Evolutionary conservation across 805 yeast species (phyloP).

Genomic region (Candida namnaoensis): DNA sequence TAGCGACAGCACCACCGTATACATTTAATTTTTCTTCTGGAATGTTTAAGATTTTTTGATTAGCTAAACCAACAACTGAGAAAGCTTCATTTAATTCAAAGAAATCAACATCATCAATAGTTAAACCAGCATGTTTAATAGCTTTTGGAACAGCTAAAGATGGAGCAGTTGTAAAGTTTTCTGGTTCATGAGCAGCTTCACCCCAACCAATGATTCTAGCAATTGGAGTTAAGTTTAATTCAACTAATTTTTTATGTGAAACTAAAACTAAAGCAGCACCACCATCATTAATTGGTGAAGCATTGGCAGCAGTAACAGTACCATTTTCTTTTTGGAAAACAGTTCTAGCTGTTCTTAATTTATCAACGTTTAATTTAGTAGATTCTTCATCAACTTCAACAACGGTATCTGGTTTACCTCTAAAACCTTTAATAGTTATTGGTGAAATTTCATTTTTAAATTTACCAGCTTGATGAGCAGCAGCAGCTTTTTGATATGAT

Average conservation of each 20-base stretch:
- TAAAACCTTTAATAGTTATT: slow-evolving; percentile 76
- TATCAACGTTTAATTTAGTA: slow-evolving; percentile 66
- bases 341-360: slow-evolving; percentile 78
- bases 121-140: slow-evolving; percentile 71
- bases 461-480: slow-evolving; percentile 75
- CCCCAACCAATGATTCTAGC: slow-evolving; percentile 94
- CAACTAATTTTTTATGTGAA: slow-evolving; percentile 76
- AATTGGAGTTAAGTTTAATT: slow-evolving; percentile 79
- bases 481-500: slow-evolving; percentile 81
- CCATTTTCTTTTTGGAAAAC: slow-evolving; percentile 93
- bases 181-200: slow-evolving; percentile 94
- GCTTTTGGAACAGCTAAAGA: slow-evolving; percentile 95
- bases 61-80: slow-evolving; percentile 92
- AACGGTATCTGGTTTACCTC: slow-evolving; percentile 80
- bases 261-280: slow-evolving; percentile 92
- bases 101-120: slow-evolving; percentile 66
- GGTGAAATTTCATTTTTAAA: slow-evolving; percentile 80
- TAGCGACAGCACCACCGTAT: slow-evolving; percentile 94
- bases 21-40: slow-evolving; percentile 67
- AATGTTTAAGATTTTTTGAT: slow-evolving; percentile 59
- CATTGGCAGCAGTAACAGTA: slow-evolving; percentile 95
- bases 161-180: slow-evolving; percentile 95
- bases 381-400: slow-evolving; percentile 81
- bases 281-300: slow-evolving; percentile 95
- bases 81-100: slow-evolving; percentile 98